Base-by-base conservation (phyloP, 108 stramenopile genomes). In the Schizochytrium sp. region DNA sequence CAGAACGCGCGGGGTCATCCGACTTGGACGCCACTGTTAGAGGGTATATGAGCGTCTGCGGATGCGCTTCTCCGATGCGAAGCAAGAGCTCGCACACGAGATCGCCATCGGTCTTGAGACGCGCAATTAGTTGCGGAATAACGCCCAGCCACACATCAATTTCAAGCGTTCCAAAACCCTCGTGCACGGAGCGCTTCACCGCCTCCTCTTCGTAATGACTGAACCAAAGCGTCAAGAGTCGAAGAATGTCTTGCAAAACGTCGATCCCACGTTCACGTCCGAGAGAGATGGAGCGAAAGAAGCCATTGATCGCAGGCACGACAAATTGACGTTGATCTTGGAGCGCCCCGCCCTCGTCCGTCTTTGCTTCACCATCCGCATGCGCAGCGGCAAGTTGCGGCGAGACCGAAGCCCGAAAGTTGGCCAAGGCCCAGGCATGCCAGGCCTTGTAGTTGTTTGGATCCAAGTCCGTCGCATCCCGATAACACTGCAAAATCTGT, bases 11-110 rank as follows among this genome's bases (percentile, higher is more conserved):
- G 25, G 63, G 63, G 6, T 72, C 89, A 19, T 95, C 96, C 58
- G 96, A 97, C 89, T 98, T 98, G 96, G 60, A 8, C 96, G 93
- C 8, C 43, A 99, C 98, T 4, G 97, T 96, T 44, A 99, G 92
- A 0, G 98, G 98, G 89, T 99, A 99, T 91, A 99, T 98, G 71
- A 99, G 93, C 18, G 98, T 97, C 92, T 99, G 98, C 44, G 96
- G 96, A 89, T 99, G 97, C 76, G 95, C 94, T 44, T 94, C 92
- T 18, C 97, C 98, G 29, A 98, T 94, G 41, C 96, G 92, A 47
- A 94, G 91, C 25, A 99, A 94, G 71, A 99, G 92, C 18, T 94
- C 94, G 90, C 98, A 96, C 59, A 99, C 93, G 29, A 97, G 94
- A 12, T 94, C 93, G 63, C 94, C 93, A 88, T 93, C 93, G 48